These are phyloP conservation scores for Penicillium diatomitis DNA, from an alignment of 495 filamentous ascomycete genomes.

Conservation along the genomic window DNA sequence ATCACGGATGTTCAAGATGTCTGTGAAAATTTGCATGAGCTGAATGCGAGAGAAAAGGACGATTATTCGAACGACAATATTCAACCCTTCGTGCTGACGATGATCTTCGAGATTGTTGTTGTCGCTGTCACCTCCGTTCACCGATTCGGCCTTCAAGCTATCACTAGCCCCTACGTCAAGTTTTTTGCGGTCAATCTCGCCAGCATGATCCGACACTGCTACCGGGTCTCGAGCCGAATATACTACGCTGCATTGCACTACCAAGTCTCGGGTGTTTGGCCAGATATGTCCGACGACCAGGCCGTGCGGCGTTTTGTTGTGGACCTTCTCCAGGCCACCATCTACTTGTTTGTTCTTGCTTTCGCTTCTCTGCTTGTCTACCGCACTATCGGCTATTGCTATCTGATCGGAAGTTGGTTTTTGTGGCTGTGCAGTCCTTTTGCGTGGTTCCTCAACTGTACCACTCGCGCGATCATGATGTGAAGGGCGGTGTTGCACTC, in stretches of 20 bases:
- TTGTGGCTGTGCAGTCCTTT: slow-evolving; percentile 35
- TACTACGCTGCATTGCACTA: slow-evolving; percentile 21
- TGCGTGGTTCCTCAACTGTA: slow-evolving; percentile 24
- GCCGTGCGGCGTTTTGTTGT: slow-evolving; percentile 22
- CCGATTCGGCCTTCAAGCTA: slow-evolving; percentile 12
- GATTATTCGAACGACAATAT: slow-evolving; percentile 5
- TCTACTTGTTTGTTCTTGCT: slow-evolving; percentile 30
- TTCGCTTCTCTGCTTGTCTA: slow-evolving; percentile 25
- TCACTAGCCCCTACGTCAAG: slow-evolving; percentile 20
- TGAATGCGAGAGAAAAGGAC: slow-evolving; percentile 9
- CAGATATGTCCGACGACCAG: slow-evolving; percentile 18
- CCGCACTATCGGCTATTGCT: slow-evolving; percentile 25
- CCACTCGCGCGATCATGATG: slow-evolving; percentile 19
- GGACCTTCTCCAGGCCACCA: slow-evolving; percentile 27
- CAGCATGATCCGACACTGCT: slow-evolving; percentile 31
- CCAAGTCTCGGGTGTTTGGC: slow-evolving; percentile 28
- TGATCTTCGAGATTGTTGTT: slow-evolving; percentile 26
- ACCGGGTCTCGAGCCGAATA: slow-evolving; percentile 23
- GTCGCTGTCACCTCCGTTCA: slow-evolving; percentile 24
- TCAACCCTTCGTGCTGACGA: slow-evolving; percentile 17
- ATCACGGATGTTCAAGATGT: slow-evolving; percentile 14
- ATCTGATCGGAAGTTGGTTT: slow-evolving; percentile 33
- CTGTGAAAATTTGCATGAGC: slow-evolving; percentile 11
- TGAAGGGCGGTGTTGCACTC: background rate
- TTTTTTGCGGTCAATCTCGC: slow-evolving; percentile 20